Evolutionary conservation across 2,329 filamentous ascomycete species (phyloP).

Genomic region (Aureobasidium sp.): DNA sequence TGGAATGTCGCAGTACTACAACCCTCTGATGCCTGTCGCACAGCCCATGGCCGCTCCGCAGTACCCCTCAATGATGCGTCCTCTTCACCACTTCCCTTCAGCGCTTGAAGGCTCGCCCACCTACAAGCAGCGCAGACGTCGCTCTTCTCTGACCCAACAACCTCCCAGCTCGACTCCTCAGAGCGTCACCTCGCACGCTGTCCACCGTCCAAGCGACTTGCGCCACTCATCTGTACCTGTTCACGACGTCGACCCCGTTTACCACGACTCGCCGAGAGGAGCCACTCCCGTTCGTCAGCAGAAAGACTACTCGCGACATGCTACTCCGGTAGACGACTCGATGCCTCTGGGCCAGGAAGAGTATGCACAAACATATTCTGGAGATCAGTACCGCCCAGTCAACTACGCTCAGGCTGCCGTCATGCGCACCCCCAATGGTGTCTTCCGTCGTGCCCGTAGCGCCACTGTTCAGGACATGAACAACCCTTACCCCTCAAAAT

Average conservation of each 20-base stretch:
- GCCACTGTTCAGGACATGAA: conserved; percentile 95
- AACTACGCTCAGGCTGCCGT: conserved; percentile 50
- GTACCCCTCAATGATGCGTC: conserved; percentile 63
- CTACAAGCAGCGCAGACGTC: conserved; percentile 92
- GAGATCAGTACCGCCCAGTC: conserved; percentile 33
- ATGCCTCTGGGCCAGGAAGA: conserved; percentile 41
- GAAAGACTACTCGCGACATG: conserved; percentile 77
- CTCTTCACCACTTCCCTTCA: conserved; percentile 65
- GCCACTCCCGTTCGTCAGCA: conserved; percentile 61
- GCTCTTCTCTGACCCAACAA: conserved; percentile 73
- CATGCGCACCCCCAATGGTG: conserved; percentile 59
- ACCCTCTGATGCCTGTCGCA: conserved; percentile 85
- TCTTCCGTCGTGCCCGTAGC: conserved; percentile 82
- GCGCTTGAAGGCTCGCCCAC: conserved; percentile 97
- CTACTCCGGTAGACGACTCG: conserved; percentile 75
- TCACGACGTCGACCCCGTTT: conserved; percentile 66
- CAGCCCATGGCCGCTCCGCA: conserved; percentile 71
- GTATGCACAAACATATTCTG: conserved; percentile 34
- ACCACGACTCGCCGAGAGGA: conserved; percentile 71
- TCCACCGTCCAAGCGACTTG: conserved; percentile 80
- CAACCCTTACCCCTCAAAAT: conserved; percentile 86
- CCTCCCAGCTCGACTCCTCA: conserved; percentile 24
- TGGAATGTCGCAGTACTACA: conserved; percentile 66
- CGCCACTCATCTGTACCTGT: conserved; percentile 85
- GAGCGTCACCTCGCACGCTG: conserved; percentile 45